These are phyloP conservation scores for Mucor ambiguus DNA, from an alignment of 371 early-diverging fungal species.

Conservation along the genomic window DNA sequence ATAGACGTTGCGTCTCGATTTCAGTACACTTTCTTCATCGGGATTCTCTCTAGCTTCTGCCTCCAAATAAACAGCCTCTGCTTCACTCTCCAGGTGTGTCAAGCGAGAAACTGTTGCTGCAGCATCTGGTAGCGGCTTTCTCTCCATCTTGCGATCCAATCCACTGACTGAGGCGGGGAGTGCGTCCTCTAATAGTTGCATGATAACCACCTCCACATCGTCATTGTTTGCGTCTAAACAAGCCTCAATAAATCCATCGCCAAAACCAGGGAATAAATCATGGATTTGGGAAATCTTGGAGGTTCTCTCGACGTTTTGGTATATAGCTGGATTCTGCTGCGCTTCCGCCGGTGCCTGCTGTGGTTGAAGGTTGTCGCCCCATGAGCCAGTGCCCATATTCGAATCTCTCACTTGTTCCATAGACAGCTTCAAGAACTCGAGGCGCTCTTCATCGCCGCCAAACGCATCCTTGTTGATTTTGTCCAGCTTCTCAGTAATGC, in stretches of 20 bases:
- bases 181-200: constrained; percentile 73
- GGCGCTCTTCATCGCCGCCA: constrained; percentile 61
- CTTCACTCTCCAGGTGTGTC: constrained; percentile 6
- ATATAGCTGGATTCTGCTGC: neutral
- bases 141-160: constrained; percentile 67
- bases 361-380: constrained; percentile 23
- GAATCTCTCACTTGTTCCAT: constrained; percentile 75
- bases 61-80: neutral
- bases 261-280: constrained; percentile 86
- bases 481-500: constrained; percentile 58
- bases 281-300: constrained; percentile 71
- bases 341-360: neutral
- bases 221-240: constrained; percentile 69
- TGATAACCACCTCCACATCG: constrained; percentile 73
- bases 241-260: constrained; percentile 87
- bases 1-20: constrained; percentile 78
- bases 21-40: constrained; percentile 40
- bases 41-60: neutral
- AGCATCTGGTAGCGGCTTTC: constrained; percentile 27
- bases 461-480: constrained; percentile 44
- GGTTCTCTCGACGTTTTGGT: constrained; percentile 11
- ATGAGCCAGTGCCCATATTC: constrained; percentile 40
- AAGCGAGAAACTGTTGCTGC: constrained; percentile 6
- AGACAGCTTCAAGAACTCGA: constrained; percentile 68
- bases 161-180: constrained; percentile 66